phyloP scores from a whole-genome alignment of 352 stramenopile genomes.

The Pythium sp. region DNA sequence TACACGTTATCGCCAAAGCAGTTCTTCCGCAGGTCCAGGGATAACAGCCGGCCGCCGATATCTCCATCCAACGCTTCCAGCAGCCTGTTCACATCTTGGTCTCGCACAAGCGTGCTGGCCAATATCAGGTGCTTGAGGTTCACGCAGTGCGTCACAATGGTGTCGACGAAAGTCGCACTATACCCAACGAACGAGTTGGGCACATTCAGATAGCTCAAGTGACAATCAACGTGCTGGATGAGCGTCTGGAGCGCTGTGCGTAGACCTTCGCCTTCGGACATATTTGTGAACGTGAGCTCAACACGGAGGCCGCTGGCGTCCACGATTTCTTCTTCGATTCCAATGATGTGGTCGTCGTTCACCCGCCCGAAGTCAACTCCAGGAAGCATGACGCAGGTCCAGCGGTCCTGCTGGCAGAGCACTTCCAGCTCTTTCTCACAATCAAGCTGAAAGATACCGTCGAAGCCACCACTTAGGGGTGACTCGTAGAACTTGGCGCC shows the following conservation, averaged over 20 bases:
- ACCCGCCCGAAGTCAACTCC: background rate
- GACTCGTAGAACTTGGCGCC: slow-evolving; percentile 5
- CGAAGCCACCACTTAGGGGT: background rate
- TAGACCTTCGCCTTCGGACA: background rate
- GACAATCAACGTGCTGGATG: background rate
- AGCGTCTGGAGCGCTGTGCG: background rate
- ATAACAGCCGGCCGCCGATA: background rate
- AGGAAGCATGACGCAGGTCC: slow-evolving; percentile 4
- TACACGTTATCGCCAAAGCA: background rate
- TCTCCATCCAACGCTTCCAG: background rate
- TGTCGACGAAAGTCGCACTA: background rate
- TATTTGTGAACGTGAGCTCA: background rate
- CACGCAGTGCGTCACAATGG: background rate
- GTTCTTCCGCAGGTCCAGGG: slow-evolving; percentile 6
- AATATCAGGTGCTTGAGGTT: slow-evolving; percentile 7
- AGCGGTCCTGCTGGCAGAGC: slow-evolving; percentile 1
- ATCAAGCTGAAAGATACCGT: background rate
- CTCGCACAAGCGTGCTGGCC: background rate
- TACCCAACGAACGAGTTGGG: background rate
- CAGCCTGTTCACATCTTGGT: background rate
- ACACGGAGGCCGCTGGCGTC: background rate
- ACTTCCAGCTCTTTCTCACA: background rate
- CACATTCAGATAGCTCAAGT: background rate
- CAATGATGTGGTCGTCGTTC: background rate
- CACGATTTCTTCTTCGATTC: background rate